Base-by-base conservation (phyloP, 2,329 filamentous ascomycete species). In the Talaromyces rugulosus region DNA sequence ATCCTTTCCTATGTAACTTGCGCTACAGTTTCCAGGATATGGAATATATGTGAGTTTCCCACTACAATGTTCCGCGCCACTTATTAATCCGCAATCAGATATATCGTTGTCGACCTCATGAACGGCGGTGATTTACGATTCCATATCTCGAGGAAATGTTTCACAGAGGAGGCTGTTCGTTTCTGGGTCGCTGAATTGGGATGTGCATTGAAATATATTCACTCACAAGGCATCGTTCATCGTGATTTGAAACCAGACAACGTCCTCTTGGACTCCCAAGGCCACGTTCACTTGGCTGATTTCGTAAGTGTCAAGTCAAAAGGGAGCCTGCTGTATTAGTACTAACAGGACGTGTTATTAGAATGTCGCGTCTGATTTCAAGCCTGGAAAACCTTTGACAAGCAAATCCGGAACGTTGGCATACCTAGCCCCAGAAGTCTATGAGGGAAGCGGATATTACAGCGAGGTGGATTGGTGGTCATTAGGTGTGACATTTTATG, bases 1-100 rank as follows among this genome's bases (percentile, higher is more conserved):
- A 99, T 73, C 92, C 94, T 30, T 99, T 98, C 76, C 90, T 99
- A 69, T 98, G 94, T 82, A 99, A 99, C 77, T 81, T 99, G 82
- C 90, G 95, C 71, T 99, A 98, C 80, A 97, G 93, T 79, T 99
- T 99, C 75, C 95, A 99, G 79, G 95, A 99, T 77, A 92, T 98
- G 70, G 95, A 99, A 77, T 99, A 99, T 79, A 89, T 99, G 92
- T 96, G 83, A 72, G 90, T 58, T 18, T 51, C 4, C 11, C 27
- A 14, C 11, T 14, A 23, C 4, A 63, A 30, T 44, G 44, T 30
- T 8, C 54, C 18, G 33, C 30, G 57, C 54, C 18, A 31, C 14
- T 33, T 31, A 62, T 69, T 78, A 66, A 75, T 68, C 36, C 6
- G 42, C 52, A 5, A 1, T n/a, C 58, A 89, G 87, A 72, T 91